phyloP scores from a whole-genome alignment of 2,329 filamentous ascomycete genomes.

The Penicillium sp. region DNA sequence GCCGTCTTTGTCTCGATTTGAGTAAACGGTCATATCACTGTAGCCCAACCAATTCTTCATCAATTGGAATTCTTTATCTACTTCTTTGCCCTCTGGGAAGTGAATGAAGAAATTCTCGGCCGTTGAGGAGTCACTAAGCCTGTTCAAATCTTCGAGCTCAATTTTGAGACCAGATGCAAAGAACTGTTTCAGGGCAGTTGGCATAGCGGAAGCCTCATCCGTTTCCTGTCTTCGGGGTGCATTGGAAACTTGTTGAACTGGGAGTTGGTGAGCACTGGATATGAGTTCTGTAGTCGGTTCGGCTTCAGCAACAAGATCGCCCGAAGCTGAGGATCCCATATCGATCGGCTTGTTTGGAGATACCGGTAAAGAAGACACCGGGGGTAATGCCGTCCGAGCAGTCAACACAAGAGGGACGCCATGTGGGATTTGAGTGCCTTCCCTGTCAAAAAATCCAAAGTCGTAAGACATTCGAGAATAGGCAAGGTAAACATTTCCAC shows the following conservation, averaged over 20 bases:
- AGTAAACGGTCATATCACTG: constrained; percentile 31
- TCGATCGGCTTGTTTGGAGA: background rate
- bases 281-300: background rate
- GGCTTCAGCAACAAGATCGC: background rate
- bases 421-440: background rate
- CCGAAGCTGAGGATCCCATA: background rate
- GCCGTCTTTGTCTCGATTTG: constrained; percentile 34
- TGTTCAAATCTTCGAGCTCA: constrained; percentile 33
- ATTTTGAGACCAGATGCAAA: constrained; percentile 28
- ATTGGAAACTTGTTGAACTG: background rate
- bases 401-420: background rate
- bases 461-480: constrained; percentile 31
- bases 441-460: constrained; percentile 31
- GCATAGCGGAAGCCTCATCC: background rate
- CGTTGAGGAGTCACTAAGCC: constrained; percentile 18
- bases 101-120: constrained; percentile 40
- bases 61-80: constrained; percentile 31
- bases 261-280: too few relatives aligned
- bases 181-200: constrained; percentile 2
- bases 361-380: background rate
- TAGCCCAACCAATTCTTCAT: constrained; percentile 30
- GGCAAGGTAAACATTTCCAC: constrained; percentile 30
- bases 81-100: constrained; percentile 30
- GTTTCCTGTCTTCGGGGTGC: background rate
- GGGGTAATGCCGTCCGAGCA: background rate